These are phyloP conservation scores for Cyclotella kingstonii DNA, from an alignment of 108 stramenopile species.

Conservation along the genomic window DNA sequence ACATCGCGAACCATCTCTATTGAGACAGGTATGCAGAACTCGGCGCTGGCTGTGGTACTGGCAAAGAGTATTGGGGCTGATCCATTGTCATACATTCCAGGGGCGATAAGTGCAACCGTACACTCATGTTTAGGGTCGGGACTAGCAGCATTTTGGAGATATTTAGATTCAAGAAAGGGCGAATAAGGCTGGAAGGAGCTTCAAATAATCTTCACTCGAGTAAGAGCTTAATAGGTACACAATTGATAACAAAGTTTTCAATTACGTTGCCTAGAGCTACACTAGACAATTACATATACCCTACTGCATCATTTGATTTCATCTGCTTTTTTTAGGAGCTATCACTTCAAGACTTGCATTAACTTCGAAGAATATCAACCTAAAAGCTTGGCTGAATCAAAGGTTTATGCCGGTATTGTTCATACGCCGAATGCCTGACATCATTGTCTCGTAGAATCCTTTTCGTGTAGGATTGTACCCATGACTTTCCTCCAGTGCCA, in stretches of 20 bases:
- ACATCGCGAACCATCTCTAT: slow-evolving; percentile 87
- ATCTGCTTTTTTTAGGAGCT: too few species aligned
- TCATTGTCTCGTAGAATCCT: background rate
- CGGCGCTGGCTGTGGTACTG: slow-evolving; percentile 91
- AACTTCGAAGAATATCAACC: background rate
- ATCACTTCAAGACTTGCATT: too few species aligned
- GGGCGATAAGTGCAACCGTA: slow-evolving; percentile 85
- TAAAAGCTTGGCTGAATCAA: background rate
- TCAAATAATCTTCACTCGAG: background rate
- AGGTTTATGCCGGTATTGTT: background rate
- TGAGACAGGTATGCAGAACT: slow-evolving; percentile 96
- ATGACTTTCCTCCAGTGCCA: background rate
- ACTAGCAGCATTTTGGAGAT: slow-evolving; percentile 85
- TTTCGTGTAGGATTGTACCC: slow-evolving; percentile 2
- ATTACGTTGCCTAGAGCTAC: too few species aligned
- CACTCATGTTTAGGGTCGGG: slow-evolving; percentile 90
- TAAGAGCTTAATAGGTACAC: too few species aligned
- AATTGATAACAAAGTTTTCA: too few species aligned
- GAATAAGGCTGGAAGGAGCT: background rate
- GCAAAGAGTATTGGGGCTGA: slow-evolving; percentile 83
- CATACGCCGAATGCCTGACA: background rate
- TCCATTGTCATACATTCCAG: slow-evolving; percentile 82
- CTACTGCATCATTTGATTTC: too few species aligned
- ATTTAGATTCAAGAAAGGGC: slow-evolving; percentile 25
- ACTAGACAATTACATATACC: too few species aligned